Base-by-base conservation (phyloP, 1,284 basidiomycete species). In the Leccinum fallax region DNA sequence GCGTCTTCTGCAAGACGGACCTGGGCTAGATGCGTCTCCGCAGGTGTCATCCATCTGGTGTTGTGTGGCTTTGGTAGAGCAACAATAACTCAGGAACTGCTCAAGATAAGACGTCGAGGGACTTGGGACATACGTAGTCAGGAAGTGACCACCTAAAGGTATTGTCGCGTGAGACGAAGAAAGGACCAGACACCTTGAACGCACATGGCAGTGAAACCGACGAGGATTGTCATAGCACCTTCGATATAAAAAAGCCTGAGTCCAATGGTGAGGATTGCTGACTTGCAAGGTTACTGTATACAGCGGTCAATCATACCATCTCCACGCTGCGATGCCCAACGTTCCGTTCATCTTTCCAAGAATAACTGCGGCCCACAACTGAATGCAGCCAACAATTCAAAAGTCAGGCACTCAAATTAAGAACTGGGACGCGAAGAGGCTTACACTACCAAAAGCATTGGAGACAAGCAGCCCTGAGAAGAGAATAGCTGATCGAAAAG, bases 391-490 rank as follows among this genome's bases (percentile, higher is more conserved):
- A 48, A 9, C 19, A 21, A 46, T 3, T 4, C 16, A 21, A 10
- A 21, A 24, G 11, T 54, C 30, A 54, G 19, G 19, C 19, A 21
- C 28, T 19, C 19, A 10, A 32, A 30, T 11, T 11, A 67, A 87
- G 13, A 89, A 71, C 83, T 89, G 61, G 43, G 11, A 16, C 21
- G 2, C 40, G 26, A 32, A 68, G n/a, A 28, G 30, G 68, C 85
- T 70, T 60, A 88, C 87, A 61, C 83, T 79, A 28, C 90, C 89
- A 70, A 93, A 92, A 3, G 91, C 90, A 71, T 92, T 92, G 2
- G 88, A 88, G 59, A 92, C 82, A 16, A 92, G 74, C 3, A 87
- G 70, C 11, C 90, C 90, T 24, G 81, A 81, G 70, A 86, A 92
- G 1, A 94, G 79, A 56, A 92, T 78, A 0, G 89, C 87, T 30